These are phyloP conservation scores for Pleurotus giganteus DNA, from an alignment of 768 basidiomycete species.

Conservation along the genomic window DNA sequence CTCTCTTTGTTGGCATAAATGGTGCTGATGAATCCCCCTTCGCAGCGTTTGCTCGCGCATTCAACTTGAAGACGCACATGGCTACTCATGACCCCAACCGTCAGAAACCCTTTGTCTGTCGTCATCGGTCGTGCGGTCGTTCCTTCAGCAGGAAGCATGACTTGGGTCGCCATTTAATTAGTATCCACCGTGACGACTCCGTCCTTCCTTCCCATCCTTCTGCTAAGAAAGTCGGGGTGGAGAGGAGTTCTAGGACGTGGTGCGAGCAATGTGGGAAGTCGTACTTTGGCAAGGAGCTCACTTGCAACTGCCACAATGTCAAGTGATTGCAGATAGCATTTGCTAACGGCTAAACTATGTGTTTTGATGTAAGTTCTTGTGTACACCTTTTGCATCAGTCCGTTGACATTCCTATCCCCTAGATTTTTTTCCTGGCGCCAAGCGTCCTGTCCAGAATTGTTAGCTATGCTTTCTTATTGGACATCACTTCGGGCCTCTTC, in stretches of 20 bases:
- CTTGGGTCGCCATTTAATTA: constrained; percentile 83
- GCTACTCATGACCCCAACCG: constrained; percentile 93
- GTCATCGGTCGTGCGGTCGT: constrained; percentile 80
- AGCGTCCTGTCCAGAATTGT: constrained; percentile 12
- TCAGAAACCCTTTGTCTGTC: constrained; percentile 86
- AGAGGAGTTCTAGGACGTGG: constrained; percentile 61
- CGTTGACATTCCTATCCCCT: neutral
- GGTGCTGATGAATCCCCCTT: constrained; percentile 13
- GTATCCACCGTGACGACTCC: constrained; percentile 76
- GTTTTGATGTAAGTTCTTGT: constrained; percentile 14
- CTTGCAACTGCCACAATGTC: constrained; percentile 64
- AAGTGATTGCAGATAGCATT: constrained; percentile 39
- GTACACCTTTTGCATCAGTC: constrained; percentile 26
- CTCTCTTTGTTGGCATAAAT: constrained; percentile 3
- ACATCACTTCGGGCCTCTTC: constrained; percentile 42
- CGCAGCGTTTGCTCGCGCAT: constrained; percentile 86
- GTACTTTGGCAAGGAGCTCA: constrained; percentile 49
- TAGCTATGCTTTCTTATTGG: constrained; percentile 19
- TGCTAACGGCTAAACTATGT: neutral
- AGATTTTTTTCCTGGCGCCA: neutral
- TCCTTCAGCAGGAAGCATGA: constrained; percentile 96
- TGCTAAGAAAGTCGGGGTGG: constrained; percentile 58
- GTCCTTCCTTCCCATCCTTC: constrained; percentile 41
- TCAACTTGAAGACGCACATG: constrained; percentile 94
- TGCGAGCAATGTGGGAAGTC: constrained; percentile 76